Evolutionary conservation across 441 rosid species (phyloP), one percentile per base, ranked within the genome.

Genomic region (Populus hybrid): DNA sequence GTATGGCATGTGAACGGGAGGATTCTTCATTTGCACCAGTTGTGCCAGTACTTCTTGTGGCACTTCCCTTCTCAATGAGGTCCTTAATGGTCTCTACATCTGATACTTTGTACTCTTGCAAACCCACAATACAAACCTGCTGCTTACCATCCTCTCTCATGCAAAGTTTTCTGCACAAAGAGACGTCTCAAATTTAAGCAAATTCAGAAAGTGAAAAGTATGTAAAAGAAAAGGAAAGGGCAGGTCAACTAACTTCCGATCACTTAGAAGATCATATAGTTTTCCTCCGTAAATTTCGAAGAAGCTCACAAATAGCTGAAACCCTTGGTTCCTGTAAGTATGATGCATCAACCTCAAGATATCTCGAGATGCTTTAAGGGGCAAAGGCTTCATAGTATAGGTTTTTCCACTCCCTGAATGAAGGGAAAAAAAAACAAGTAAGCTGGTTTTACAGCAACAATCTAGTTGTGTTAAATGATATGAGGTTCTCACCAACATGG

Each of bases 11-110:
- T 38, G 99, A 96, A 82, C 99, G 95, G 46, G 99, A 96, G 71
- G 99, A 96, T 86, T 96, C 99, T 86, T 96, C 99, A 86, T 96
- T 96, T 79, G 99, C 99, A 78, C 99, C 99, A 4, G 99, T 96
- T 64, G 97, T 91, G 74, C 98, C 98, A 34, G 93, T 96, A 85
- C 97, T 94, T 84, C 98, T 92, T 23, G 94, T 84, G 79, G 90
- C 86, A 86, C 71, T 96, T 74, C 99, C 98, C 89, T 79, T 96
- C 90, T 96, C 99, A 70, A 96, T 94, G 65, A 94, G 94, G 74
- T 94, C 98, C 81, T 91, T 93, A 72, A 96, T 94, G 65, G 86
- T 89, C 82, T 93, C 96, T 77, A 96, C 97, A 89, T 96, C 98
- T 69, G 95, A 88, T 61, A 96, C 98, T 85, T 82, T 89, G 81